Evolutionary conservation across 1,284 basidiomycete genomes (phyloP).

Genomic region (Peniophora sp.): DNA sequence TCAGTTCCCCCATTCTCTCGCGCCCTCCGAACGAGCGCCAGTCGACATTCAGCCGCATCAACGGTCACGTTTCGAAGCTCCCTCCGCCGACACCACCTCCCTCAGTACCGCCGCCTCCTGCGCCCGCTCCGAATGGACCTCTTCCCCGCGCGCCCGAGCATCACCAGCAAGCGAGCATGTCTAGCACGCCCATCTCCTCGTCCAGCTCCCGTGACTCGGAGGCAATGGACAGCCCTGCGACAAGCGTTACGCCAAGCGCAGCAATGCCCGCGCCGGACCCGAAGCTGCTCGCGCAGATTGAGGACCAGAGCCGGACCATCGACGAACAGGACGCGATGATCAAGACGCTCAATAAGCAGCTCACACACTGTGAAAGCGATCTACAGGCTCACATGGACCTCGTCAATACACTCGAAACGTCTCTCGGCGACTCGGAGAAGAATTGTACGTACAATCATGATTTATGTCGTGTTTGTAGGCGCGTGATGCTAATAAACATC

Average conservation of each 20-base stretch:
- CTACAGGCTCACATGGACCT: constrained; percentile 89
- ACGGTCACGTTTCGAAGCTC: constrained; percentile 61
- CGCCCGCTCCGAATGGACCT: constrained; percentile 56
- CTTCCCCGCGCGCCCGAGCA: constrained; percentile 22
- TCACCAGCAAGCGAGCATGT: constrained; percentile 31
- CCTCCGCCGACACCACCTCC: constrained; percentile 88
- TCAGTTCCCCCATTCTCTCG: constrained; percentile 27
- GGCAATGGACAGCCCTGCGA: constrained; percentile 46
- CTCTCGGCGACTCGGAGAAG: constrained; percentile 83
- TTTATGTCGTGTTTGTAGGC: constrained; percentile 10
- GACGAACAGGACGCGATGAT: constrained; percentile 86
- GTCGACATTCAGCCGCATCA: constrained; percentile 44
- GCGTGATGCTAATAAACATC: constrained; percentile 7
- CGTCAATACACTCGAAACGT: constrained; percentile 74
- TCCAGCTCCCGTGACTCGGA: constrained; percentile 55
- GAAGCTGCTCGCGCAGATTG: constrained; percentile 52
- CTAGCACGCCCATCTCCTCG: constrained; percentile 29
- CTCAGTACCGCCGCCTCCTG: constrained; percentile 79
- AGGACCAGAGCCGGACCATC: constrained; percentile 68
- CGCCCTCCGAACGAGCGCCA: constrained; percentile 48
- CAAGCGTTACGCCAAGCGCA: constrained; percentile 45
- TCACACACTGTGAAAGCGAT: constrained; percentile 86
- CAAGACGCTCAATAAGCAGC: constrained; percentile 85
- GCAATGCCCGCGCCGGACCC: constrained; percentile 35
- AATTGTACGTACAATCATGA: constrained; percentile 53